Percentiles rank a stretch among this genome's conserved stretches.
Conservation (phyloP, 768 basidiomycete species). For the Sarcomyxa edulis region DNA sequence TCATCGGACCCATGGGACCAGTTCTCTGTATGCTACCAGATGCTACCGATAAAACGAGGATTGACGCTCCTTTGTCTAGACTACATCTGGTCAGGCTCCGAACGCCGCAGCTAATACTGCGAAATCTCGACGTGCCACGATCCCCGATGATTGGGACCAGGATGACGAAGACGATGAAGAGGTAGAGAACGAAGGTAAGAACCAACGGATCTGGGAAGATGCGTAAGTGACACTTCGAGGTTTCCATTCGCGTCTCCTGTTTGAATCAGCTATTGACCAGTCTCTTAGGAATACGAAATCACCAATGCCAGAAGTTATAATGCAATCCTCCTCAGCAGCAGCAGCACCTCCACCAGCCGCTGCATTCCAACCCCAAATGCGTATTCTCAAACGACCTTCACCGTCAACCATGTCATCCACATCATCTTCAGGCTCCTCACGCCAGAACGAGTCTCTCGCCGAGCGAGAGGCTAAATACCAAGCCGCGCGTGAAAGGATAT, state of each 20-base stretch:
- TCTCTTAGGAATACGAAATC: constrained; percentile 45
- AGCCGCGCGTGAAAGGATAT: constrained; percentile 69
- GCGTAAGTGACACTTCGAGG: constrained; percentile 47
- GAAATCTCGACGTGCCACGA: background rate
- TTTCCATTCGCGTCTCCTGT: background rate
- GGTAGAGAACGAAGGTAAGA: constrained; percentile 11
- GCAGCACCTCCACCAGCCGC: constrained; percentile 40
- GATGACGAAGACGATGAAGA: constrained; percentile 41
- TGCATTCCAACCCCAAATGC: constrained; percentile 57
- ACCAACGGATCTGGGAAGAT: constrained; percentile 55
- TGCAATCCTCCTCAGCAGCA: constrained; percentile 28
- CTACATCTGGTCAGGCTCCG: no score
- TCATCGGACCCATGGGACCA: no score
- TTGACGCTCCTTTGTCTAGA: no score
- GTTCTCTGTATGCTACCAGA: no score
- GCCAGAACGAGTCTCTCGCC: no score
- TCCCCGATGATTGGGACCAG: constrained; percentile 57
- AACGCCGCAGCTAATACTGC: no score
- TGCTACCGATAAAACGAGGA: no score
- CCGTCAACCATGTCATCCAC: constrained; percentile 15
- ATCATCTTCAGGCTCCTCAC: no score
- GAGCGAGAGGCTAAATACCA: constrained; percentile 72
- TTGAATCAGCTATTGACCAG: constrained; percentile 1
- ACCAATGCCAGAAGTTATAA: constrained; percentile 65
- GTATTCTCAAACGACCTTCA: constrained; percentile 69